phyloP scores from a whole-genome alignment of 768 basidiomycete genomes.

The Boletus patriciae region DNA sequence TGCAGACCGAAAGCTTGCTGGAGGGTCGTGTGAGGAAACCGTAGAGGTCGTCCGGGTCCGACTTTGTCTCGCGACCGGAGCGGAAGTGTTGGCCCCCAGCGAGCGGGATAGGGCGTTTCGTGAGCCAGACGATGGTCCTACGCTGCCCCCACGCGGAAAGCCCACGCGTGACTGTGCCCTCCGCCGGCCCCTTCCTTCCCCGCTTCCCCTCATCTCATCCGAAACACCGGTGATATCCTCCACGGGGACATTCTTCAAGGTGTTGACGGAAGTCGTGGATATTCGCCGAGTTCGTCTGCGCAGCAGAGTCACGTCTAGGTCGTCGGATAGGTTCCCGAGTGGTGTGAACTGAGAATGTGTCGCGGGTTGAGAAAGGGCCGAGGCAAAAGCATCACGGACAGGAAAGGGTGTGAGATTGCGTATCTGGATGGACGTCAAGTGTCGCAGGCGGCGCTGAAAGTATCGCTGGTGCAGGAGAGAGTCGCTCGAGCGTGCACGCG shows the following conservation, averaged over 20 bases:
- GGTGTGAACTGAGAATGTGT: slow-evolving; percentile 59
- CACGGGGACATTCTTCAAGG: slow-evolving; percentile 45
- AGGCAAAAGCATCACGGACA: slow-evolving; percentile 68
- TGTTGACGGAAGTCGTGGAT: slow-evolving; percentile 57
- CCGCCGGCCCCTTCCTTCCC: slow-evolving; percentile 41
- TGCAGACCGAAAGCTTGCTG: slow-evolving; percentile 10
- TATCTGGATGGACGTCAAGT: slow-evolving; percentile 71
- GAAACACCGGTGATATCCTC: slow-evolving; percentile 41
- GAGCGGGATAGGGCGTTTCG: slow-evolving; percentile 20
- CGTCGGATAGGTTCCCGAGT: slow-evolving; percentile 63
- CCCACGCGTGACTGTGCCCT: slow-evolving; percentile 49
- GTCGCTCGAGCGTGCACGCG: not conserved
- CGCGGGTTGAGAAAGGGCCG: slow-evolving; percentile 67
- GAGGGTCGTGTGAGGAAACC: slow-evolving; percentile 41
- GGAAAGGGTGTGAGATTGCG: slow-evolving; percentile 86
- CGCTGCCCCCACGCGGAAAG: slow-evolving; percentile 31
- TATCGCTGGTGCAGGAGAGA: slow-evolving; percentile 14
- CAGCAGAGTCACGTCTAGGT: slow-evolving; percentile 61
- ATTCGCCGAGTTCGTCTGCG: slow-evolving; percentile 60
- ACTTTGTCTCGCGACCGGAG: slow-evolving; percentile 36
- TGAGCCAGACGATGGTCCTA: slow-evolving; percentile 6
- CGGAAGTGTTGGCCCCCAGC: slow-evolving; percentile 15
- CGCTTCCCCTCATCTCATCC: slow-evolving; percentile 27
- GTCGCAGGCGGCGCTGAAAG: slow-evolving; percentile 66
- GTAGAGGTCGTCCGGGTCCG: slow-evolving; percentile 54